A percentile compares a stretch with the other conserved stretches of the same genome.
Evolutionary conservation across 2,329 filamentous ascomycete genomes (phyloP).

Genomic region (Byssoonygena ceratinophila): DNA sequence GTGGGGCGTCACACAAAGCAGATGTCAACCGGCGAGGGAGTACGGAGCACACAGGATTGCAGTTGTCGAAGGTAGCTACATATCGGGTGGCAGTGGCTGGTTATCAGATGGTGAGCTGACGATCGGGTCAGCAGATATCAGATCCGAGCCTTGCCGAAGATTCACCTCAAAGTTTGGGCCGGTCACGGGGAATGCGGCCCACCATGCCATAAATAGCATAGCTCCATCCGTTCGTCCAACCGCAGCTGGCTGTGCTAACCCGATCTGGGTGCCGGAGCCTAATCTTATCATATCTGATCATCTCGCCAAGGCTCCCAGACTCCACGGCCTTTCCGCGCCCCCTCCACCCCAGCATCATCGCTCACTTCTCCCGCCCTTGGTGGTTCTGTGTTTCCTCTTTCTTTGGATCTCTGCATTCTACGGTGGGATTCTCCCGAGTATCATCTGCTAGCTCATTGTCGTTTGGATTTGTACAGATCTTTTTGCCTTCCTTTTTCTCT

Average conservation of each 20-base stretch:
- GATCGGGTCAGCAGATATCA: conserved; percentile 9
- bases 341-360: not conserved
- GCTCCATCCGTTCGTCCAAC: not conserved
- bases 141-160: conserved; percentile 15
- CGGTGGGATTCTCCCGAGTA: not conserved
- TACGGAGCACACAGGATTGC: too few species aligned
- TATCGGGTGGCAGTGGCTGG: not conserved
- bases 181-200: not conserved
- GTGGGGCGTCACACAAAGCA: too few species aligned
- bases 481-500: too few species aligned
- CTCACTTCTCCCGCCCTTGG: not conserved
- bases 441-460: not conserved
- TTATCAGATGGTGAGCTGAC: conserved; percentile 8
- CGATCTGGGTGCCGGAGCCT: not conserved
- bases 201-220: not conserved
- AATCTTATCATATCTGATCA: conserved; percentile 21
- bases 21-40: too few species aligned
- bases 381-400: not conserved
- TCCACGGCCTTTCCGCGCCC: not conserved
- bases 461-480: too few species aligned
- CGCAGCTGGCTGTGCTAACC: not conserved
- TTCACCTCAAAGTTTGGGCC: not conserved
- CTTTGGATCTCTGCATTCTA: not conserved
- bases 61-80: too few species aligned
- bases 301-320: conserved; percentile 3